Evolutionary conservation across 495 filamentous ascomycete species (phyloP).

Genomic region (Penicillium samsonianum): DNA sequence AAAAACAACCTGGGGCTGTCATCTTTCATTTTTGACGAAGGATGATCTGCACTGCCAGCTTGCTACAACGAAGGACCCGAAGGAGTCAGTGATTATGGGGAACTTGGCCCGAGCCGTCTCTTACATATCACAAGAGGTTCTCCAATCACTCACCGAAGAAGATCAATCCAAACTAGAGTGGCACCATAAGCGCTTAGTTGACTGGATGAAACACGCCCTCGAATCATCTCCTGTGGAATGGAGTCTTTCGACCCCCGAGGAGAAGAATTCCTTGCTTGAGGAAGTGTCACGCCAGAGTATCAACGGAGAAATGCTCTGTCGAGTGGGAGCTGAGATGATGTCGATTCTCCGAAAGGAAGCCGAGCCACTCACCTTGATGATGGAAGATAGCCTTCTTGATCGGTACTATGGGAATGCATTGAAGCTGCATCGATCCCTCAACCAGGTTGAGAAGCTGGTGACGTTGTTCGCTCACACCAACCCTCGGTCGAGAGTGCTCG

Average conservation of each 20-base stretch:
- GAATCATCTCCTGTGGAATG: background rate
- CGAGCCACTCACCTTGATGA: background rate
- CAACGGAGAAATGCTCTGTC: background rate
- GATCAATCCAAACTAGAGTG: background rate
- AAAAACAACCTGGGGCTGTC: background rate
- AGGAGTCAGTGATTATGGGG: background rate
- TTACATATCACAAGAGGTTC: background rate
- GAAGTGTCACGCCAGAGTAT: background rate
- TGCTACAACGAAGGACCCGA: background rate
- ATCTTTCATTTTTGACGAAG: background rate
- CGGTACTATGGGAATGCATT: background rate
- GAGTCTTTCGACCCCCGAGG: background rate
- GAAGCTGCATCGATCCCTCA: conserved; percentile 2
- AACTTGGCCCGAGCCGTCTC: background rate
- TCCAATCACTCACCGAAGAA: background rate
- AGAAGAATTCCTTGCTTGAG: background rate
- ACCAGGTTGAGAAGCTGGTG: conserved; percentile 1
- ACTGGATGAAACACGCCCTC: background rate
- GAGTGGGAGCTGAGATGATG: background rate
- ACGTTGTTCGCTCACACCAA: conserved; percentile 29
- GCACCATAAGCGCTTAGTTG: background rate
- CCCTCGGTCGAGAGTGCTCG: conserved; percentile 22
- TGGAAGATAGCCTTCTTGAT: background rate
- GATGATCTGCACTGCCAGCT: background rate
- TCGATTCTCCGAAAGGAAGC: background rate